phyloP scores from a whole-genome alignment of 1,139 yeast species.

The Candida albicans region DNA sequence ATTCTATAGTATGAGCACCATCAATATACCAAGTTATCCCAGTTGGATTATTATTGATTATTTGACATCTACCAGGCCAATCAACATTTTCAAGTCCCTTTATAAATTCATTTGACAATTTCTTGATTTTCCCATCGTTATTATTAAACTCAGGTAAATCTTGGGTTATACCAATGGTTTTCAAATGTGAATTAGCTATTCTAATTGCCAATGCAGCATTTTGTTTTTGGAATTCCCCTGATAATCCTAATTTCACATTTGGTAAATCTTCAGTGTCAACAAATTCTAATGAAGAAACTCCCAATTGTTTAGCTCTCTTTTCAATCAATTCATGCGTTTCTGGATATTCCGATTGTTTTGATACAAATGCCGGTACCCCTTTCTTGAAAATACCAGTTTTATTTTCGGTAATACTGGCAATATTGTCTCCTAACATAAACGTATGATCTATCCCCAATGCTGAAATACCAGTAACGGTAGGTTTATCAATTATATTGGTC shows the following conservation, averaged over 20 bases:
- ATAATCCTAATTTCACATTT: conserved; percentile 65
- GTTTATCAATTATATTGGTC: conserved; percentile 78
- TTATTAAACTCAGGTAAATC: conserved; percentile 26
- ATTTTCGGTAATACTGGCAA: conserved; percentile 93
- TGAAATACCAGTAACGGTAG: conserved; percentile 84
- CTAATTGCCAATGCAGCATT: conserved; percentile 89
- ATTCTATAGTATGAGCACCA: conserved; percentile 95
- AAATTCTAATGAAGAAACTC: conserved; percentile 50
- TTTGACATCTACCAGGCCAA: conserved; percentile 97
- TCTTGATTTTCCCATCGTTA: conserved; percentile 20
- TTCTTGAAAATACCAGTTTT: conserved; percentile 89
- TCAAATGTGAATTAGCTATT: conserved; percentile 66
- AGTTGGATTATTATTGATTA: conserved; percentile 44
- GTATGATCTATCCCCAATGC: conserved; percentile 93
- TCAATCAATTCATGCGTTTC: conserved; percentile 53
- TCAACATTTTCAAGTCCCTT: conserved; percentile 66
- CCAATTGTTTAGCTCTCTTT: conserved; percentile 65
- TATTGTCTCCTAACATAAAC: conserved; percentile 80
- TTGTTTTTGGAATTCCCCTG: conserved; percentile 79
- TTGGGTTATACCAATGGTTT: conserved; percentile 39
- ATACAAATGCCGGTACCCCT: conserved; percentile 65
- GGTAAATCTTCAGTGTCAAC: conserved; percentile 39
- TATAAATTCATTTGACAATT: conserved; percentile 56
- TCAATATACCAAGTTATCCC: conserved; percentile 77
- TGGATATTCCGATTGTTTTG: conserved; percentile 53